phyloP scores from a whole-genome alignment of 768 basidiomycete genomes.

The Termitomyces sp. region DNA sequence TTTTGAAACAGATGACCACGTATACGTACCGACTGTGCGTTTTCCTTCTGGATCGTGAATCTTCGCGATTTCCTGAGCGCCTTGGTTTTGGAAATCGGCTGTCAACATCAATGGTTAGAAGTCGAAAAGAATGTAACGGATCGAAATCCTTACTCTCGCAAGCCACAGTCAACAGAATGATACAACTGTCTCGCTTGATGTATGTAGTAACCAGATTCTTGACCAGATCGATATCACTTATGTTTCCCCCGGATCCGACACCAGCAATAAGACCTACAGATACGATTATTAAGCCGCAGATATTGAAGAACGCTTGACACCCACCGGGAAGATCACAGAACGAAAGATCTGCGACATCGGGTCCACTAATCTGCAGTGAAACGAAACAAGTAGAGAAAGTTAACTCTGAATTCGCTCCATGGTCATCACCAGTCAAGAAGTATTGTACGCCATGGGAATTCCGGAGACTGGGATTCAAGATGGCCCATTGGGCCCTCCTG shows the following conservation, averaged over 20 bases:
- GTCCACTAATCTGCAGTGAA: slow-evolving; percentile 55
- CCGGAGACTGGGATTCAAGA: slow-evolving; percentile 50
- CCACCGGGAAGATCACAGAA: slow-evolving; percentile 63
- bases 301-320: background rate
- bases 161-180: slow-evolving; percentile 55
- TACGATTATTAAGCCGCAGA: background rate
- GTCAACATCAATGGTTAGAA: background rate
- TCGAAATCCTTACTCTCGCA: slow-evolving; percentile 55
- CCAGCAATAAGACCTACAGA: slow-evolving; percentile 54
- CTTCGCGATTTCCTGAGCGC: slow-evolving; percentile 64
- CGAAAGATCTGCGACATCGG: slow-evolving; percentile 57
- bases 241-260: slow-evolving; percentile 44
- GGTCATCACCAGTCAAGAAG: slow-evolving; percentile 38
- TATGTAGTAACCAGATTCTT: slow-evolving; percentile 54
- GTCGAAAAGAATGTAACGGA: background rate
- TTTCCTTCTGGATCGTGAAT: slow-evolving; percentile 56
- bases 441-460: slow-evolving; percentile 3
- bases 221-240: slow-evolving; percentile 59
- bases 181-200: slow-evolving; percentile 60
- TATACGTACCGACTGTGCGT: slow-evolving; percentile 68
- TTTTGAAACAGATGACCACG: background rate
- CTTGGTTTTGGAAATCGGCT: slow-evolving; percentile 84
- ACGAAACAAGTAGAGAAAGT: slow-evolving; percentile 58
- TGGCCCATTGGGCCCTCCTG: slow-evolving; percentile 60
- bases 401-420: slow-evolving; percentile 17